Evolutionary conservation across 208 protist species (phyloP), one percentile per base, ranked within the genome.

Genomic region (Entamoeba invadens): DNA sequence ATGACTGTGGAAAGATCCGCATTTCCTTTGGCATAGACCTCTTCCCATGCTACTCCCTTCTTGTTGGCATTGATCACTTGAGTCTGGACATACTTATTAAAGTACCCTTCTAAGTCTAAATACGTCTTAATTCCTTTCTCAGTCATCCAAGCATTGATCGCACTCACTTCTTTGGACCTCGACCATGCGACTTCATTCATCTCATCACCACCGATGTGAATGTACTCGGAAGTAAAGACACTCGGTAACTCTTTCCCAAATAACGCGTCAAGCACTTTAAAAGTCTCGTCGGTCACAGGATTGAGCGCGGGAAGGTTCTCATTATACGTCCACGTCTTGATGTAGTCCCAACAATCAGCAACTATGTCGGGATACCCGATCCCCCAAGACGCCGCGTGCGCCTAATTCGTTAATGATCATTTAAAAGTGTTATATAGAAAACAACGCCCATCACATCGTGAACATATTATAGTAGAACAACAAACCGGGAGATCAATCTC

Each of bases 181-280:
- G 44, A 35, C 91, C 91, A 93, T 35, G 45, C 45, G 16, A 4
- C 42, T 12, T 38, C n/a, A 25, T 44, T 38, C 44, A 45, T 44
- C 18, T 95, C 94, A 92, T 95, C 94, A 31, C 42, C 94, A 10
- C 94, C 94, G n/a, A 95, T 38, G 72, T 95, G 94, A 45, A 95
- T 2, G 21, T 91, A 95, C 8, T n/a, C 35, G 44, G 44, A 18
- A n/a, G 5, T 4, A 21, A 95, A 95, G 16, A 95, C 4, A 44
- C 35, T 14, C 21, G 77, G 14, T 5, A 94, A 45, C 18, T 95
- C 95, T 5, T 25, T 92, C 16, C 31, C 16, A n/a, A n/a, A n/a
- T 35, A 95, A 44, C 35, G 21, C 38, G 8, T 16, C 38, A 8
- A 95, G 0, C 2, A 95, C 42, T 44, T 2, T 1, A 1, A 57